phyloP scores from a whole-genome alignment of 2,329 filamentous ascomycete genomes.

The Aspergillus ibericus region DNA sequence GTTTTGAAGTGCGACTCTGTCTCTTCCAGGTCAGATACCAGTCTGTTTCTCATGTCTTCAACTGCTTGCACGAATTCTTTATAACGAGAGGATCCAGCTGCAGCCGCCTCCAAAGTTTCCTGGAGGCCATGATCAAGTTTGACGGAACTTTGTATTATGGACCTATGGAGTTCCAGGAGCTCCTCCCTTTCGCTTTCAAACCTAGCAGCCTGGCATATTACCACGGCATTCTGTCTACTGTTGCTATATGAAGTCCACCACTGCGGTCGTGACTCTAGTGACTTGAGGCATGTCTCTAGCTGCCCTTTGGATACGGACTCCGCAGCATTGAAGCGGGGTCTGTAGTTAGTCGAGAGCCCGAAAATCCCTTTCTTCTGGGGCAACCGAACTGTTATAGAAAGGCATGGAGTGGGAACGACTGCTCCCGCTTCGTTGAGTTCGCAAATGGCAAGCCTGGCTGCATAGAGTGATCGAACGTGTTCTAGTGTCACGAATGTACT shows the following conservation, averaged over 20 bases:
- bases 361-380: constrained; percentile 31
- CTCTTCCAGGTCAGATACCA: constrained; percentile 34
- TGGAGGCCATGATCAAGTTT: constrained; percentile 38
- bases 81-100: constrained; percentile 31
- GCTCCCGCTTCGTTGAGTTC: constrained; percentile 58
- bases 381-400: constrained; percentile 47
- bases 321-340: constrained; percentile 13
- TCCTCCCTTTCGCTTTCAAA: constrained; percentile 57
- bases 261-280: constrained; percentile 55
- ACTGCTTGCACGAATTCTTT: constrained; percentile 34
- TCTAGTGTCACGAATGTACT: constrained; percentile 39
- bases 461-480: constrained; percentile 57
- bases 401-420: constrained; percentile 53
- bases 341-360: constrained; percentile 22
- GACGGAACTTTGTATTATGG: constrained; percentile 37
- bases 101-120: constrained; percentile 33
- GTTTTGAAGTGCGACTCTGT: constrained; percentile 26
- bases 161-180: constrained; percentile 41
- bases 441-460: constrained; percentile 63
- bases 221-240: constrained; percentile 59
- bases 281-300: constrained; percentile 54
- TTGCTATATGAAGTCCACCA: constrained; percentile 67
- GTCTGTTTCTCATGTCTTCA: constrained; percentile 30
- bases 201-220: constrained; percentile 63
- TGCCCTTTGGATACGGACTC: constrained; percentile 25